Evolutionary conservation across 495 filamentous ascomycete genomes (phyloP), one percentile per base, ranked within the genome.

Genomic region (Tuber borchii): DNA sequence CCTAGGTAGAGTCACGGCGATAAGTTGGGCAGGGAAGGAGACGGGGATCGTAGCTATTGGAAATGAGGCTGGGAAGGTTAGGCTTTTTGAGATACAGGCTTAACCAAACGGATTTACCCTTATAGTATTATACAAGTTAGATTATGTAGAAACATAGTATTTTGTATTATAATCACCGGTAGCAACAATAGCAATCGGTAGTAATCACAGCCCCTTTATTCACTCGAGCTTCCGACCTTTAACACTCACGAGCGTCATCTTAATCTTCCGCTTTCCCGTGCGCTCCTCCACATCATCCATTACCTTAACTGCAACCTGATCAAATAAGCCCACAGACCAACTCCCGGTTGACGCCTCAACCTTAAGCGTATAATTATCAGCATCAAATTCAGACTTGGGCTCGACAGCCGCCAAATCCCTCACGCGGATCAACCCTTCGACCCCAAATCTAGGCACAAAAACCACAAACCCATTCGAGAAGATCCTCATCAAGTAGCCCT

Each of bases 381-480:
- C 89, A 85, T 97, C 93, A 81, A 92, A 98, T 34, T 86, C 87
- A 17, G 91, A 91, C 81, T 92, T 90, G 14, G 91, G 91, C 75
- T 94, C 92, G 34, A 89, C 87, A 0, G 68, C 31, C 39, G 90
- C 90, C 77, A 99, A 86, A 84, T 97, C 96, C 78, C 91, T 87
- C 80, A 97, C 84, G 46, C 94, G 88, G 74, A 99, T 94, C 76
- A 97, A 85, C 51, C 93, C 91, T 84, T 99, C 95, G 78, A 99
- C 95, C 20, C 95, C 96, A 83, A 99, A 99, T 20, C 93, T 85
- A 2, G 95, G 95, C 61, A 98, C 94, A 79, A 98, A 93, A 5
- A 97, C 94, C 6, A 97, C 95, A 76, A 97, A 93, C 7, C 95
- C 95, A 84, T 99, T 99, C 80, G 92, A 93, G 82, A 99, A 97